Conservation (phyloP, 345 rosid genomes). For the Dovyalis caffra region DNA sequence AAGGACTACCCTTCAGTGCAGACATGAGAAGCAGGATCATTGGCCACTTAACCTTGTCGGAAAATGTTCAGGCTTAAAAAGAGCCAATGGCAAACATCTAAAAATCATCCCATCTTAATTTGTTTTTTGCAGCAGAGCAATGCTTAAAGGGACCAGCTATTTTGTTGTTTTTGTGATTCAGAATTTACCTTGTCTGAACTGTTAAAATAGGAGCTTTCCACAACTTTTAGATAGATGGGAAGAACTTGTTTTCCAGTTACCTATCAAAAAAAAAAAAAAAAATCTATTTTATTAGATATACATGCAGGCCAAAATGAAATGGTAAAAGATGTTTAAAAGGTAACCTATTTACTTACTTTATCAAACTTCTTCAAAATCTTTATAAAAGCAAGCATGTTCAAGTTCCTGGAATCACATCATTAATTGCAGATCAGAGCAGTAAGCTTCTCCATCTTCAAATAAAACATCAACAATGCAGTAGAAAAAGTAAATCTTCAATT, state of each 20-base stretch:
- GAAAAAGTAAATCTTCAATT: background rate
- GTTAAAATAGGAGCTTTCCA: conserved; percentile 92
- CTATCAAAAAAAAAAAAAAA: conserved; percentile 30
- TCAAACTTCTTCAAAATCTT: conserved; percentile 95
- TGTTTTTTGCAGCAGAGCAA: conserved; percentile 3
- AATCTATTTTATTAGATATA: conserved; percentile 2
- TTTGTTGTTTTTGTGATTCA: conserved; percentile 10
- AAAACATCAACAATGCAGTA: background rate
- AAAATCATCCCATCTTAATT: conserved; percentile 11
- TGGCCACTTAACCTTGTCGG: conserved; percentile 49
- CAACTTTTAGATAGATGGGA: conserved; percentile 86
- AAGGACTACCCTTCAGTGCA: conserved; percentile 4
- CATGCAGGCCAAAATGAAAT: background rate
- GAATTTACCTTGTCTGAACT: conserved; percentile 83
- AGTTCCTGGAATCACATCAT: conserved; percentile 57
- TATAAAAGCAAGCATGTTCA: conserved; percentile 93
- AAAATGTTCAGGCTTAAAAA: conserved; percentile 13
- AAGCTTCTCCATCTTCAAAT: background rate
- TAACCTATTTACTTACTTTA: conserved; percentile 47
- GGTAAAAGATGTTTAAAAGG: background rate
- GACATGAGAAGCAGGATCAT: conserved; percentile 19
- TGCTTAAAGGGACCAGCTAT: background rate
- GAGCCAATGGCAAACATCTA: conserved; percentile 32
- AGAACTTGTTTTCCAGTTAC: conserved; percentile 86
- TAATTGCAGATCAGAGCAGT: background rate